Percentiles rank a stretch among this genome's conserved stretches.
These are phyloP conservation scores for Eutrema yunnanense DNA, from an alignment of 345 rosid genomes.

Conservation along the genomic window DNA sequence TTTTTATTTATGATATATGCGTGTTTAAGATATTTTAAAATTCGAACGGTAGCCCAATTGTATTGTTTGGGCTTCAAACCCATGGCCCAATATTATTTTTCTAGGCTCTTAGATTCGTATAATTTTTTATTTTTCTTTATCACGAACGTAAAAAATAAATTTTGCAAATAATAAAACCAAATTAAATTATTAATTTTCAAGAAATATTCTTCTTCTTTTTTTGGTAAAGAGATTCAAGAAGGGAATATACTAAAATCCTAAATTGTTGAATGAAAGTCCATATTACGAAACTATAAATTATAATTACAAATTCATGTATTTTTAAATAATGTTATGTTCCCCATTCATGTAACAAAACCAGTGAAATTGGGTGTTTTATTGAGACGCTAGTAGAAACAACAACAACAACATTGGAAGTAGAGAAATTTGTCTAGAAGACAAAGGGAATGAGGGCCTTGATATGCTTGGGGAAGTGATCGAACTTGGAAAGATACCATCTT, in stretches of 20 bases:
- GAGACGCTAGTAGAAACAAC: background rate
- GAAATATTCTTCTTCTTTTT: too few species aligned
- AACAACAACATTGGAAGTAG: background rate
- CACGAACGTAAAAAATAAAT: background rate
- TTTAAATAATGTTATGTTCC: too few species aligned
- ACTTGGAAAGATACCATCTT: conserved; percentile 68
- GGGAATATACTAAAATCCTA: too few species aligned
- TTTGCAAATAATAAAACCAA: background rate
- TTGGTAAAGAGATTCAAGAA: too few species aligned
- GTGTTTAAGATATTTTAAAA: background rate
- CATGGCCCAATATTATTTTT: background rate
- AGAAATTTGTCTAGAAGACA: conserved; percentile 32
- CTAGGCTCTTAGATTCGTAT: background rate
- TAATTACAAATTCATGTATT: too few species aligned
- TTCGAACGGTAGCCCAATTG: background rate
- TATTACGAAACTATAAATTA: too few species aligned
- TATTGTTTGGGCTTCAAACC: background rate
- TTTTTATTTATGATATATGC: too few species aligned
- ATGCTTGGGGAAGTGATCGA: conserved; percentile 50
- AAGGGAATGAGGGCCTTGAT: conserved; percentile 55
- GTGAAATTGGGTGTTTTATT: background rate
- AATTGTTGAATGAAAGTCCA: too few species aligned
- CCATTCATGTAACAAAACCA: background rate
- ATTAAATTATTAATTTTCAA: too few species aligned
- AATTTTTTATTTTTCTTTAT: background rate